Conservation (phyloP, 352 stramenopile genomes). For the Pythium oligandrum region DNA sequence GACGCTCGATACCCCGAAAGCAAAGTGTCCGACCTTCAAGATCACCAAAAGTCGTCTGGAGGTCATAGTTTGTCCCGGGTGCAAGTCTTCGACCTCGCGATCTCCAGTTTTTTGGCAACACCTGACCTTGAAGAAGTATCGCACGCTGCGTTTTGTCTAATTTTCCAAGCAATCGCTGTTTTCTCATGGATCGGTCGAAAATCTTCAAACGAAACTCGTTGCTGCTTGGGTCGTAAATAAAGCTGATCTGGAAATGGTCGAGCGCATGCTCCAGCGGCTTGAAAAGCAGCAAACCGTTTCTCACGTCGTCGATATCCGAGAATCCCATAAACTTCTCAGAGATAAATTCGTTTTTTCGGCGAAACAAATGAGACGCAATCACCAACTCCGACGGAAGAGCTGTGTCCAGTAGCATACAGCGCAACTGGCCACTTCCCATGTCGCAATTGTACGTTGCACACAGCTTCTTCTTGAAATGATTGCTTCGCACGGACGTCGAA, state of each 20-base stretch:
- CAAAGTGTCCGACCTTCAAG: neutral
- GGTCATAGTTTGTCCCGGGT: conserved; percentile 5
- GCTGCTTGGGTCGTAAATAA: conserved; percentile 4
- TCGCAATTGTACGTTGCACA: neutral
- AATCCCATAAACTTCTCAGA: neutral
- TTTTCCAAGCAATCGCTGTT: neutral
- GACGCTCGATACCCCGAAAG: conserved; percentile 12
- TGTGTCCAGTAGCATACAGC: conserved; percentile 1
- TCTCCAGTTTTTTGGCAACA: neutral
- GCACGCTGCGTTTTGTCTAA: neutral
- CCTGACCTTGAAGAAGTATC: neutral
- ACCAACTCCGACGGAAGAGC: neutral
- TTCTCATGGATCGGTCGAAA: conserved; percentile 3
- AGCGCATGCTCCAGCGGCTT: conserved; percentile 12
- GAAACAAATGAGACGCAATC: neutral
- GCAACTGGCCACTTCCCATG: neutral
- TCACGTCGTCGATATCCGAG: conserved; percentile 11
- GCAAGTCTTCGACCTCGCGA: conserved; percentile 4
- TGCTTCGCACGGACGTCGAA: neutral
- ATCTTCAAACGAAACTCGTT: conserved; percentile 10
- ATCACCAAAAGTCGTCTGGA: conserved; percentile 6
- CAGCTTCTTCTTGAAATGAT: conserved; percentile 1
- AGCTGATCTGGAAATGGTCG: conserved; percentile 16
- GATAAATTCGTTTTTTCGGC: neutral
- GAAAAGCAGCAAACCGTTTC: conserved; percentile 18